Evolutionary conservation across 768 basidiomycete genomes (phyloP).

Genomic region (Sarcodon sp.): DNA sequence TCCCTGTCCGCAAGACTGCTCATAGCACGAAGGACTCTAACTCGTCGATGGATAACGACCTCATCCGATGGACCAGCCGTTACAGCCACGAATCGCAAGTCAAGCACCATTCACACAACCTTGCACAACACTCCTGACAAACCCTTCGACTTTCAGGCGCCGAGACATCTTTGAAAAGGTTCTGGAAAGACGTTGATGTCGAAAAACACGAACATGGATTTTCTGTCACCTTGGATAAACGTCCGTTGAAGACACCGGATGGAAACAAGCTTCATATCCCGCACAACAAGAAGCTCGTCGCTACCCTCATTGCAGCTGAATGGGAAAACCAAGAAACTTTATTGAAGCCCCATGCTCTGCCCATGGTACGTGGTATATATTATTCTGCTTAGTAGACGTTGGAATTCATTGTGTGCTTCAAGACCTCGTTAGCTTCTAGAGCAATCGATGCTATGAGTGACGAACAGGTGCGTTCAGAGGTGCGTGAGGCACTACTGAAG

Average conservation of each 20-base stretch:
- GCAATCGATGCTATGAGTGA: slow-evolving; percentile 74
- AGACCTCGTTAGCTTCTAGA: slow-evolving; percentile 89
- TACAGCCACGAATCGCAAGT: slow-evolving; percentile 57
- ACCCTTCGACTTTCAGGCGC: slow-evolving; percentile 40
- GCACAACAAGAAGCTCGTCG: slow-evolving; percentile 52
- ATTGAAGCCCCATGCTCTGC: slow-evolving; percentile 82
- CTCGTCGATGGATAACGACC: background rate
- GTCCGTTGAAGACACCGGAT: slow-evolving; percentile 77
- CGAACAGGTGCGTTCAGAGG: slow-evolving; percentile 39
- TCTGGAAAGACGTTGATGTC: slow-evolving; percentile 90
- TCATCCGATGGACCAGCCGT: slow-evolving; percentile 3
- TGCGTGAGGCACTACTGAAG: slow-evolving; percentile 55
- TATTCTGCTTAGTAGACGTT: background rate
- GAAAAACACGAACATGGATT: slow-evolving; percentile 40
- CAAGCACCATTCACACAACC: background rate
- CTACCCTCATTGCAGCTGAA: slow-evolving; percentile 83
- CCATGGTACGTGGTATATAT: slow-evolving; percentile 46
- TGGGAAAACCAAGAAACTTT: slow-evolving; percentile 90
- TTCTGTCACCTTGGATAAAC: slow-evolving; percentile 66
- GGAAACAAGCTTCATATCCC: slow-evolving; percentile 73
- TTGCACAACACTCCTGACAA: background rate
- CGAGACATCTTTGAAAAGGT: slow-evolving; percentile 76
- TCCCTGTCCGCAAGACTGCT: no score
- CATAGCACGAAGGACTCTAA: background rate
- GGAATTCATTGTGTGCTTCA: background rate